Conservation (phyloP, 306 rosid genomes). For the Sicyos baderoa region DNA sequence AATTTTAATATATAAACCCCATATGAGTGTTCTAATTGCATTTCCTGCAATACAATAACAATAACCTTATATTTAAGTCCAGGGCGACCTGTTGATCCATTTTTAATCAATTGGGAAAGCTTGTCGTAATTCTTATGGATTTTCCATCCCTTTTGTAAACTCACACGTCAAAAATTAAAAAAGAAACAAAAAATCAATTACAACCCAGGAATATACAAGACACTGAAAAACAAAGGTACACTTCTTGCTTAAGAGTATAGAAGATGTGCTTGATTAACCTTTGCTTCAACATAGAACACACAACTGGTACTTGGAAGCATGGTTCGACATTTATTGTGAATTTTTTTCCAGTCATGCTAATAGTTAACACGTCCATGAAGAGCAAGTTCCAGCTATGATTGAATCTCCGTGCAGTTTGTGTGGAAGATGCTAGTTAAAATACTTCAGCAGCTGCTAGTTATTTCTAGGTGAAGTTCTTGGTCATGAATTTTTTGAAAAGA, state of each 20-base stretch:
- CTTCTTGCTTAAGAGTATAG: slow-evolving; percentile 10
- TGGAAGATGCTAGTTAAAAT: neutral
- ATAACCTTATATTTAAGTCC: neutral
- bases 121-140: neutral
- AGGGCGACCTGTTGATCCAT: neutral
- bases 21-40: neutral
- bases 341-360: neutral
- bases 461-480: neutral
- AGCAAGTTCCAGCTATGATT: neutral
- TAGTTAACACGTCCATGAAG: neutral
- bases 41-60: neutral
- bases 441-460: neutral
- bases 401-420: neutral
- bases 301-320: neutral
- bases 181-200: neutral
- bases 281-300: neutral
- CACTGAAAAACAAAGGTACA: neutral
- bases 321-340: neutral
- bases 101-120: neutral
- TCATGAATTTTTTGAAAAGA: neutral
- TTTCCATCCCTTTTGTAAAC: neutral
- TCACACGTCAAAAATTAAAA: too few species aligned
- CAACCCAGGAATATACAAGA: neutral
- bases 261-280: neutral
- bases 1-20: neutral